Percentiles rank a stretch among this genome's conserved stretches.
phyloP scores from a whole-genome alignment of 495 filamentous ascomycete species.

The Neurospora sp. region DNA sequence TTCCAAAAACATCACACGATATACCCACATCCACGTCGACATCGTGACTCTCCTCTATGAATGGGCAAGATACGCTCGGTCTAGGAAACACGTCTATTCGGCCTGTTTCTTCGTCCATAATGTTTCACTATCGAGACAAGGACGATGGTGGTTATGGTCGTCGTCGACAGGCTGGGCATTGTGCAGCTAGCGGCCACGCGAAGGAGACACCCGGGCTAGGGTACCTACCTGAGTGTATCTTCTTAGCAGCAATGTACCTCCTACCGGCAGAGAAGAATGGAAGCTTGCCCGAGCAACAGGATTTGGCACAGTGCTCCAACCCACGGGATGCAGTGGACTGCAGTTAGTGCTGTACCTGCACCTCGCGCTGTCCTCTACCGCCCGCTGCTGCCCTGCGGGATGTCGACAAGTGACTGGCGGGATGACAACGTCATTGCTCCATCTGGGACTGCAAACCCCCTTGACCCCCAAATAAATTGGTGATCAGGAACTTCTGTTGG shows the following conservation, averaged over 20 bases:
- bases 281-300: not conserved
- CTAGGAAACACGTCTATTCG: not conserved
- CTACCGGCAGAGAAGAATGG: not conserved
- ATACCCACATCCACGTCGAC: not conserved
- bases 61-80: not conserved
- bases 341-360: not conserved
- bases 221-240: not conserved
- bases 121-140: not conserved
- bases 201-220: not conserved
- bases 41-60: not conserved
- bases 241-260: not conserved
- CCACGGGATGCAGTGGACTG: not conserved
- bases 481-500: not conserved
- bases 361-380: not conserved
- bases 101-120: not conserved
- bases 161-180: not conserved
- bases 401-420: not conserved
- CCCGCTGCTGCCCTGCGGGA: not conserved
- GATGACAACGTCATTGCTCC: constrained; percentile 1
- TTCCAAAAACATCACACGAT: not conserved
- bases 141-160: not conserved
- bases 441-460: not conserved
- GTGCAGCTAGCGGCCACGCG: not conserved
- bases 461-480: not conserved
- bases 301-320: not conserved